Evolutionary conservation across 129 eudicot genomes (phyloP), one percentile per base, ranked within the genome.

Genomic region (Calendula officinalis): DNA sequence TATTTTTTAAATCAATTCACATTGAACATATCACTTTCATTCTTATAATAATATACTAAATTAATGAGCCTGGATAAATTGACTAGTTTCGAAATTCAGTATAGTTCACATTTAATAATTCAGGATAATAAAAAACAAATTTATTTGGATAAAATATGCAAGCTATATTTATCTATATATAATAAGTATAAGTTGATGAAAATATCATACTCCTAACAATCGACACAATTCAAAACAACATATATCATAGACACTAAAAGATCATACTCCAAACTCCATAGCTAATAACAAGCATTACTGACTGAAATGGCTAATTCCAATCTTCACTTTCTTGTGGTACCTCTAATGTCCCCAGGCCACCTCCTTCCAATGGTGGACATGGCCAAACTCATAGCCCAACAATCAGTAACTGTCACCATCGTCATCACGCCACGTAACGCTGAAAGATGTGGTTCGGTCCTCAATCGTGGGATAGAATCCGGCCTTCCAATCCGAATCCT

Each of bases 351-450:
- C 55, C 84, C 89, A 6, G 82, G 89, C 37, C 84, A 83, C 77
- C 75, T 72, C 37, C 73, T 83, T 22, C 88, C 88, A 7, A 72
- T 79, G 77, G 70, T 79, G 34, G 85, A 83, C 69, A 76, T 83
- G 85, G 85, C 82, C 45, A 72, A 56, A 62, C 69, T 80, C 52
- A 50, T 83, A 9, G 80, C 84, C 15, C 75, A 68, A 47, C 76
- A 64, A 6, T 71, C 80, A 3, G 64, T 69, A 2, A 22, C 66
- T 0, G 73, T 68, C 44, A 79, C 88, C 22, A 64, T 83, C 1
- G 60, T 78, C 68, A 68, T 75, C 32, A 78, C 88, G 1, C 73
- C 82, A 3, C 58, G 50, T 16, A 78, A 78, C 55, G 74, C 73
- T 39, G 6, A 50, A 30, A 46, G 81, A 0, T 71, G 56, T 14